Percentiles rank a stretch among this genome's conserved stretches.
These are phyloP conservation scores for Pseudopyricularia cyperi DNA, from an alignment of 2,329 filamentous ascomycete genomes.

Conservation along the genomic window DNA sequence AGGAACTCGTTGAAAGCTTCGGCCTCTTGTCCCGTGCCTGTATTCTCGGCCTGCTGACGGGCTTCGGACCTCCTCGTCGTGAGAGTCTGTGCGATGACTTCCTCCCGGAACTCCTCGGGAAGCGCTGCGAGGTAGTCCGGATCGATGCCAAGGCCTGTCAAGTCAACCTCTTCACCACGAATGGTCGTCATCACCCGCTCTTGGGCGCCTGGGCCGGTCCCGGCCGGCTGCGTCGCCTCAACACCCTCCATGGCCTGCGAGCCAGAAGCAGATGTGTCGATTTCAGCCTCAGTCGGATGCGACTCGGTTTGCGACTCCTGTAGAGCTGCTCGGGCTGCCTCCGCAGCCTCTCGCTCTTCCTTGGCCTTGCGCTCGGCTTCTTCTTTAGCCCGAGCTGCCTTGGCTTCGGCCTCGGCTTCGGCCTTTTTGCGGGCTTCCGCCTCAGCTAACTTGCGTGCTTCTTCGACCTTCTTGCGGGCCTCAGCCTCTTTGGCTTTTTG, in stretches of 20 bases:
- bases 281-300: constrained; percentile 7
- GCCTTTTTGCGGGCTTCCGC: constrained; percentile 34
- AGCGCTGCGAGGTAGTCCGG: constrained; percentile 89
- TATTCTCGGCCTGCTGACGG: constrained; percentile 46
- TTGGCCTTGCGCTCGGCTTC: constrained; percentile 59
- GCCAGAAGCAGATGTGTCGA: constrained; percentile 21
- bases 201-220: constrained; percentile 15
- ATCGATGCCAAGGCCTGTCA: constrained; percentile 90
- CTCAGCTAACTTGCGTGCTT: constrained; percentile 53
- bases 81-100: constrained; percentile 86
- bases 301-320: constrained; percentile 26
- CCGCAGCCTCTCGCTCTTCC: constrained; percentile 44
- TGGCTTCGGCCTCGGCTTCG: constrained; percentile 47
- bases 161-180: constrained; percentile 76
- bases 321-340: constrained; percentile 34
- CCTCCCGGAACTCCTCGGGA: constrained; percentile 92
- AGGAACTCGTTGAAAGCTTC: constrained; percentile 91
- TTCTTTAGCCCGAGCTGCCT: constrained; percentile 50
- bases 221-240: constrained; percentile 31
- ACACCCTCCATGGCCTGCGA: constrained; percentile 48
- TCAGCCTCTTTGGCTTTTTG: constrained; percentile 37
- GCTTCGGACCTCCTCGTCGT: constrained; percentile 72
- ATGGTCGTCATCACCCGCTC: constrained; percentile 69
- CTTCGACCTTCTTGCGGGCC: constrained; percentile 25
- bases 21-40: constrained; percentile 55